phyloP scores from a whole-genome alignment of 2,329 filamentous ascomycete genomes.

The Helotiales sp. region DNA sequence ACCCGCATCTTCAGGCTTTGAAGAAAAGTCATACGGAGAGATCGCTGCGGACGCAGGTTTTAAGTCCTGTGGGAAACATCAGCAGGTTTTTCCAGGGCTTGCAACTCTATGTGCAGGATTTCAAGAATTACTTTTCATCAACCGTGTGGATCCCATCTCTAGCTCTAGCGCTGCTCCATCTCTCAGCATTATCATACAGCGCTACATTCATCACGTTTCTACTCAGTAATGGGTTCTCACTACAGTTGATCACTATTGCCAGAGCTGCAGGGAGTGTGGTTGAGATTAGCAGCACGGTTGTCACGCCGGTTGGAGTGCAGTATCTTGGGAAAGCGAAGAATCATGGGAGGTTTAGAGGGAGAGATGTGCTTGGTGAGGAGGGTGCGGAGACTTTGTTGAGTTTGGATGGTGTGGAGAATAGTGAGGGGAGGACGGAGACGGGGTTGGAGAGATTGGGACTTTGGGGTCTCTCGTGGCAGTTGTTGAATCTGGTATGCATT shows the following conservation, averaged over 20 bases:
- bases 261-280: constrained; percentile 53
- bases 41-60: neutral
- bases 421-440: constrained; percentile 36
- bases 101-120: constrained; percentile 39
- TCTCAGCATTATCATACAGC: constrained; percentile 60
- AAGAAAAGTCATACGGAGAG: constrained; percentile 31
- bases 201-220: constrained; percentile 62
- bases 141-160: constrained; percentile 53
- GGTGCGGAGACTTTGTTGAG: constrained; percentile 35
- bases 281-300: constrained; percentile 59
- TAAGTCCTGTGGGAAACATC: neutral
- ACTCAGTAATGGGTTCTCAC: constrained; percentile 53
- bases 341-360: constrained; percentile 37
- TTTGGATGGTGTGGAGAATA: constrained; percentile 19
- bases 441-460: constrained; percentile 48
- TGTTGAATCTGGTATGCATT: constrained; percentile 46
- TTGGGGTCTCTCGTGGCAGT: constrained; percentile 50
- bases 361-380: constrained; percentile 15
- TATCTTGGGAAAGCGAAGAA: constrained; percentile 42
- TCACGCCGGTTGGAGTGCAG: constrained; percentile 55
- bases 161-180: constrained; percentile 55
- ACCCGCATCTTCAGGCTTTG: constrained; percentile 36
- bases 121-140: constrained; percentile 47
- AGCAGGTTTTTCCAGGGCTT: constrained; percentile 18
- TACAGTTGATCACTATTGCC: constrained; percentile 53